A percentile compares a stretch with the other conserved stretches of the same genome.
Evolutionary conservation across 441 rosid species (phyloP).

Genomic region (Pelargonium citronellum): DNA sequence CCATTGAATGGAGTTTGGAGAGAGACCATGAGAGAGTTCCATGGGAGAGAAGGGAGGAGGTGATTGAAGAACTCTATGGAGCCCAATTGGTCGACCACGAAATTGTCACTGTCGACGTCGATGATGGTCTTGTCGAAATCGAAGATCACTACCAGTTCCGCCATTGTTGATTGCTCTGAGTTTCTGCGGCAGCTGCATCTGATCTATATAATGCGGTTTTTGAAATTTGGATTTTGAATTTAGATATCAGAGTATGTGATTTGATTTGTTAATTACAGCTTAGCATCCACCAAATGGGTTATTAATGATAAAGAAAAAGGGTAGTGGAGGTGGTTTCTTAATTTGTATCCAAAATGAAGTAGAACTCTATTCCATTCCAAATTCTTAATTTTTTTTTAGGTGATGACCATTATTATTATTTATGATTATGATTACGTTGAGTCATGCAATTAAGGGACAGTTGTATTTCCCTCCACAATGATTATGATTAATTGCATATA

Average conservation of each 20-base stretch:
- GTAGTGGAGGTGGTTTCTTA: not conserved
- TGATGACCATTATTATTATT: too few species aligned
- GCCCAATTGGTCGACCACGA: conserved; percentile 82
- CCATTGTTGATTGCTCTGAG: conserved; percentile 22
- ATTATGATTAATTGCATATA: too few species aligned
- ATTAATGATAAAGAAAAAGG: not conserved
- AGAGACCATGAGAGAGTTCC: conserved; percentile 80
- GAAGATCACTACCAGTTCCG: conserved; percentile 47
- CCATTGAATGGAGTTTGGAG: not conserved
- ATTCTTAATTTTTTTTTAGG: too few species aligned
- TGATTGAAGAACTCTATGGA: conserved; percentile 56
- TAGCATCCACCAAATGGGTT: not conserved
- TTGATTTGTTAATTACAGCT: not conserved
- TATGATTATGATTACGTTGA: too few species aligned
- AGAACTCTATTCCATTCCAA: not conserved
- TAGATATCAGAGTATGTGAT: not conserved
- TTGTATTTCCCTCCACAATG: too few species aligned
- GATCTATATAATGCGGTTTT: too few species aligned
- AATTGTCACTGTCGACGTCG: conserved; percentile 69
- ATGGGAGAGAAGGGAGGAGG: conserved; percentile 60
- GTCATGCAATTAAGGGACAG: too few species aligned
- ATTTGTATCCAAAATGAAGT: not conserved
- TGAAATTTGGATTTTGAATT: too few species aligned
- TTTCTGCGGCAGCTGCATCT: too few species aligned
- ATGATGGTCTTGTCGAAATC: conserved; percentile 84